These are phyloP conservation scores for Acanthamoeba rhysodes DNA, from an alignment of 208 protist species.

Conservation along the genomic window DNA sequence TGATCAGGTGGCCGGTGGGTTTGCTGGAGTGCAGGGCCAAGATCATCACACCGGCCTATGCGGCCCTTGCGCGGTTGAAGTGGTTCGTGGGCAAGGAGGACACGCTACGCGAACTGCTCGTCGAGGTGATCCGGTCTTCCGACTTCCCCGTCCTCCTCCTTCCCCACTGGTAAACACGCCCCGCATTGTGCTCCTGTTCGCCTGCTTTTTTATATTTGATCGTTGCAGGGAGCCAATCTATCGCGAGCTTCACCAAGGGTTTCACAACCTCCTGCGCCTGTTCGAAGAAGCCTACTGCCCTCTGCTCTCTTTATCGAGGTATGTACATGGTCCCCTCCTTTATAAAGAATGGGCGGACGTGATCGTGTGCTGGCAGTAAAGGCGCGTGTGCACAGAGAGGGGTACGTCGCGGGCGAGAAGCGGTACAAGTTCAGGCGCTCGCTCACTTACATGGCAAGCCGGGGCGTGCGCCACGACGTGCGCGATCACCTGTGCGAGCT, in stretches of 20 bases:
- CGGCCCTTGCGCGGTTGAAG: neutral
- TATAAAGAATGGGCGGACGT: too few relatives aligned
- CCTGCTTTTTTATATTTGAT: neutral
- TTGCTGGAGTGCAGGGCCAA: neutral
- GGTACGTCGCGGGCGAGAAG: neutral
- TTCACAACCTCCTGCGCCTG: neutral
- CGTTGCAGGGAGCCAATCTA: neutral
- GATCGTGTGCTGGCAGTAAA: neutral
- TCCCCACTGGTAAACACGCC: neutral
- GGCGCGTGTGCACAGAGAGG: neutral
- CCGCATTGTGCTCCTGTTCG: neutral
- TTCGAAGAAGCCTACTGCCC: neutral
- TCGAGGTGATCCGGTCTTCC: neutral
- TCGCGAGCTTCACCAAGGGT: neutral
- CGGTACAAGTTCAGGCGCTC: slow-evolving; percentile 27
- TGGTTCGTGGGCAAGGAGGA: slow-evolving; percentile 9
- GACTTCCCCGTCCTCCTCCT: neutral
- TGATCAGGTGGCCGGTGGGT: neutral
- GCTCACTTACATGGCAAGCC: neutral
- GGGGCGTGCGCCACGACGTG: neutral
- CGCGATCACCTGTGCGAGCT: neutral
- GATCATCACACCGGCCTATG: neutral
- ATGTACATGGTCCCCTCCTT: neutral
- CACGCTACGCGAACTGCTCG: neutral
- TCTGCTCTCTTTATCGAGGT: neutral